phyloP scores from a whole-genome alignment of 352 stramenopile genomes.

The Phytopythium chamaehyphon region DNA sequence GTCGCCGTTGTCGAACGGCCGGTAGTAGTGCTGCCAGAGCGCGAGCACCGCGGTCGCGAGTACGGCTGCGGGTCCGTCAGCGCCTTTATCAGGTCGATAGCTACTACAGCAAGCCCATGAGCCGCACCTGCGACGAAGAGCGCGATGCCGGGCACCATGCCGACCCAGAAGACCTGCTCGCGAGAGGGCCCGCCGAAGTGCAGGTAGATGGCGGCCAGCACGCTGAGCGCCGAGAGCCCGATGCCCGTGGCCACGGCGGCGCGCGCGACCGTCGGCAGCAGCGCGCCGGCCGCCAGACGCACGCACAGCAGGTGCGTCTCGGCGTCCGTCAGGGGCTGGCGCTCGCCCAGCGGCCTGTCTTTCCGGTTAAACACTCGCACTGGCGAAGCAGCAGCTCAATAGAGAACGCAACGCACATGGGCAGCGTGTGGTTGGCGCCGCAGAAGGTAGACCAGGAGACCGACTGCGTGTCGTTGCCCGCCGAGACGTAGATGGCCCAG shows the following conservation, averaged over 20 bases:
- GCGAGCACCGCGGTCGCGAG: constrained; percentile 37
- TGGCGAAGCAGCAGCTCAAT: not conserved
- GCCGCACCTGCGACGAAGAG: constrained; percentile 40
- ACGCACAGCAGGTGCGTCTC: constrained; percentile 28
- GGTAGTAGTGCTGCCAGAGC: constrained; percentile 56
- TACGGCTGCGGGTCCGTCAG: constrained; percentile 18
- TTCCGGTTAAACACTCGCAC: not conserved
- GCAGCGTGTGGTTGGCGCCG: constrained; percentile 11
- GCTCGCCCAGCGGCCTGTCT: constrained; percentile 6
- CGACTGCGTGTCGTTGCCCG: constrained; percentile 26
- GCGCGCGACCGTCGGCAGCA: constrained; percentile 29
- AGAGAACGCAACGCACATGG: constrained; percentile 2
- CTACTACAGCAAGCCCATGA: not conserved
- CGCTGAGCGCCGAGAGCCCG: constrained; percentile 36
- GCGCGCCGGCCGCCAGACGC: constrained; percentile 17
- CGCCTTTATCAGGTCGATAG: not conserved
- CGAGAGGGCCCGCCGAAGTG: constrained; percentile 59
- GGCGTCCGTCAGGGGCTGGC: constrained; percentile 11
- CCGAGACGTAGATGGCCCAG: constrained; percentile 36
- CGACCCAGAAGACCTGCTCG: constrained; percentile 55
- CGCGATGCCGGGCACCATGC: constrained; percentile 43
- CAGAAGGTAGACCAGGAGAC: constrained; percentile 58
- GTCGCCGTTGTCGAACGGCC: constrained; percentile 64
- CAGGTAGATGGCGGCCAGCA: constrained; percentile 52
- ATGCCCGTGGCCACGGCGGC: constrained; percentile 46